Conservation (phyloP, 169 alveolate species). For the Cystoisospora suis region DNA sequence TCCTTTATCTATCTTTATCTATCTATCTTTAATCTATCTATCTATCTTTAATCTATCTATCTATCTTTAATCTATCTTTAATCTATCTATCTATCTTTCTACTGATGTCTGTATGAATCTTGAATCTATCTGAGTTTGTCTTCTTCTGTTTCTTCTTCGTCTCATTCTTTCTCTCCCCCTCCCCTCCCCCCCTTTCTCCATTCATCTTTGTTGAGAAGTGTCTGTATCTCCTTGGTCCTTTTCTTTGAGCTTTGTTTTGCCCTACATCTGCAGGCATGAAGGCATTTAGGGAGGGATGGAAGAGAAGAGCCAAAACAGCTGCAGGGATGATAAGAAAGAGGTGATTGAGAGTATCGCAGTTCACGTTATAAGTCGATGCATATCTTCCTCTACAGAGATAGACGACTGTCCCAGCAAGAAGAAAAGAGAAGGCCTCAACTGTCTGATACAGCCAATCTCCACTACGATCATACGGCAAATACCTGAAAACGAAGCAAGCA, state of each 20-base stretch:
- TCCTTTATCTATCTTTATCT: too few relatives aligned
- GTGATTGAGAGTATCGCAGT: conserved; percentile 81
- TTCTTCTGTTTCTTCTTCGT: neutral
- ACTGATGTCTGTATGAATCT: too few relatives aligned
- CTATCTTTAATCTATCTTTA: too few relatives aligned
- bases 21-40: too few relatives aligned
- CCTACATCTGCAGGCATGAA: conserved; percentile 85
- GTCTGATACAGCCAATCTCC: conserved; percentile 94
- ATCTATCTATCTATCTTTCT: too few relatives aligned
- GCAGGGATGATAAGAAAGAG: conserved; percentile 82
- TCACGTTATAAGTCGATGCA: conserved; percentile 83
- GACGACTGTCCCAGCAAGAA: conserved; percentile 82
- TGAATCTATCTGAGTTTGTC: conserved; percentile 26
- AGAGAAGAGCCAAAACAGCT: conserved; percentile 83
- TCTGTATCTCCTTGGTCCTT: neutral
- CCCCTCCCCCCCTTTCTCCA: neutral
- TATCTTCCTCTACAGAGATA: conserved; percentile 82
- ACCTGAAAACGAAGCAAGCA: conserved; percentile 61
- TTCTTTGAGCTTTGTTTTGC: neutral
- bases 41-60: too few relatives aligned
- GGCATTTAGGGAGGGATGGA: conserved; percentile 92
- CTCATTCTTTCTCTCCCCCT: neutral
- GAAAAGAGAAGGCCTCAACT: conserved; percentile 85
- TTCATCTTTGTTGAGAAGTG: neutral
- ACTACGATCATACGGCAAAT: conserved; percentile 91